A percentile compares a stretch with the other conserved stretches of the same genome.
Conservation (phyloP, 352 stramenopile species). For the Chrysophaeum taylorii region DNA sequence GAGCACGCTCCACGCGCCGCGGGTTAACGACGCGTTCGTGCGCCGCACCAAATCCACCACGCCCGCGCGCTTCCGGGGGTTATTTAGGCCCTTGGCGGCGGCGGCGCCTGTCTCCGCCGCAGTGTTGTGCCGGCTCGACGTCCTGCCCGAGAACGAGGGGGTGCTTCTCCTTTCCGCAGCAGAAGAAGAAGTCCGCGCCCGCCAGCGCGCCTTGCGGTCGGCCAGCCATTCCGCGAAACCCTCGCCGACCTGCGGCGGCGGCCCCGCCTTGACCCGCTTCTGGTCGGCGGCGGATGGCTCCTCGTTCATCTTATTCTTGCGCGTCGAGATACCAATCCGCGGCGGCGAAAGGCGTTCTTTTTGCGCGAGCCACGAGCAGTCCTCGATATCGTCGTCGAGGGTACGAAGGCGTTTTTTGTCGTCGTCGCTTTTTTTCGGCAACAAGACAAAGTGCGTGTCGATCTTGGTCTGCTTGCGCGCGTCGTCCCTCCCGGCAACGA, state of each 20-base stretch:
- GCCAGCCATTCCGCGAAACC: slow-evolving; percentile 39
- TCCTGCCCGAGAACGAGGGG: too few species aligned
- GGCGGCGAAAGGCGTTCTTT: neutral
- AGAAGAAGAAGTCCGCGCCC: neutral
- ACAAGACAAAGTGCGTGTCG: slow-evolving; percentile 63
- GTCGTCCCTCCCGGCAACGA: slow-evolving; percentile 75
- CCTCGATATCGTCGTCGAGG: slow-evolving; percentile 24
- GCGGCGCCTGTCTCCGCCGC: too few species aligned
- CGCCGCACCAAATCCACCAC: slow-evolving; percentile 53
- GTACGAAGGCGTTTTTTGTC: neutral
- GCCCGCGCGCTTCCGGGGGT: slow-evolving; percentile 17
- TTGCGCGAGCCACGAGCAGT: slow-evolving; percentile 38
- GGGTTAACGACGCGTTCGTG: slow-evolving; percentile 35
- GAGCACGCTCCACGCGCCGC: slow-evolving; percentile 66
- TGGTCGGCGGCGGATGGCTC: neutral
- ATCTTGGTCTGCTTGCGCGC: slow-evolving; percentile 69
- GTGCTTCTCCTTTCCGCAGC: slow-evolving; percentile 9
- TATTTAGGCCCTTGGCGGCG: too few species aligned
- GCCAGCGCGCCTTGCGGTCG: slow-evolving; percentile 38
- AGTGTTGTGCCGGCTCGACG: too few species aligned
- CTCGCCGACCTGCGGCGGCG: slow-evolving; percentile 10
- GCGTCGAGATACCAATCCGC: too few species aligned
- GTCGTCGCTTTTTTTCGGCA: slow-evolving; percentile 20
- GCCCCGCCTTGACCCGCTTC: neutral
- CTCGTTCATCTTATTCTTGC: neutral